Base-by-base conservation (phyloP, 2,329 filamentous ascomycete genomes). In the Talaromyces sp. region DNA sequence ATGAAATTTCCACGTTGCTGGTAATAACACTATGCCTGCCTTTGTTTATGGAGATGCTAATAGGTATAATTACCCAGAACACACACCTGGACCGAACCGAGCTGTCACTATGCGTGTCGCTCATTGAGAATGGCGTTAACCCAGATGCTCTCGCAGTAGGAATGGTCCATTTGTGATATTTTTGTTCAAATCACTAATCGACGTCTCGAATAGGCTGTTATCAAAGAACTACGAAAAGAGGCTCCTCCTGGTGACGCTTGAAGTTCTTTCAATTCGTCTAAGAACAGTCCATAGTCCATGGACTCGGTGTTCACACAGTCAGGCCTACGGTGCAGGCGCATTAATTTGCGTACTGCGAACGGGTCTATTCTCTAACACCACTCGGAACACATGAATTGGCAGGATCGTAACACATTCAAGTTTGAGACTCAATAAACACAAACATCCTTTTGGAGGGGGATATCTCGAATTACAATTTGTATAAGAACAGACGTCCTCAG, bases 41-140 rank as follows among this genome's bases (percentile, higher is more conserved):
- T 54, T 54, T 51, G 41, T 57, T n/a, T 17, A 31, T 31, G 2
- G 54, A 26, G 24, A 29, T 31, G 29, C 53, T 56, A 19, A 55
- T 29, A 17, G 26, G 26, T 3, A 19, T n/a, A 32, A n/a, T 19
- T 21, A 31, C 54, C 17, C 62, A 97, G 93, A 97, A 97, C 77
- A 96, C 93, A 63, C 86, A 96, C 65, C 86, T 99, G 52, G 92
- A 97, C 75, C 87, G 93, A 32, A 88, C 92, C 58, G 92, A 92
- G 21, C 81, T 99, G 19, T 96, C 92, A 3, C 90, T 97, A 64
- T 99, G 94, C 76, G 93, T 97, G 62, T 96, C 92, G 58, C 84
- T 99, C 75, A 95, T 99, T 67, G 94, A 99, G 77, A 96, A 96
- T 71, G 94, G 94, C 14, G 91, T 97, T 31, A 96, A 96, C 71